phyloP scores from a whole-genome alignment of 2,329 filamentous ascomycete species.

The Lasiodiplodia theobromae region DNA sequence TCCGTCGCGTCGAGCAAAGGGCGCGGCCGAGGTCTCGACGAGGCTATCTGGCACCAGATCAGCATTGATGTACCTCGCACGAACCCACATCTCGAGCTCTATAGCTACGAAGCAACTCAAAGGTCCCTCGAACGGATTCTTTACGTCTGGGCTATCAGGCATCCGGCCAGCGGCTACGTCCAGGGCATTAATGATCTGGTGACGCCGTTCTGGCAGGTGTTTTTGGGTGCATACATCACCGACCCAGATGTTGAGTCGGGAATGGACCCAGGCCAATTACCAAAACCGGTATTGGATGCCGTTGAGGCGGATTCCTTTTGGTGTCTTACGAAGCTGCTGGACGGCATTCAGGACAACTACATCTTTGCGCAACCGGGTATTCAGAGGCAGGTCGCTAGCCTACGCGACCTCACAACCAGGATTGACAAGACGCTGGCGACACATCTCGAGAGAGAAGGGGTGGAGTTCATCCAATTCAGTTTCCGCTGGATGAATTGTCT shows the following conservation, averaged over 20 bases:
- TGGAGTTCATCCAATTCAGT: conserved; percentile 99
- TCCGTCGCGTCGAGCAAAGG: conserved; percentile 57
- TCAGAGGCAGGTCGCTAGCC: conserved; percentile 86
- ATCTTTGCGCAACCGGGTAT: conserved; percentile 98
- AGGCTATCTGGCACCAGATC: conserved; percentile 99
- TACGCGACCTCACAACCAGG: conserved; percentile 87
- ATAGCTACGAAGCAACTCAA: conserved; percentile 95
- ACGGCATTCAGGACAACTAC: conserved; percentile 99
- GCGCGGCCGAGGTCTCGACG: conserved; percentile 80
- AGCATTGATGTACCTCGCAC: conserved; percentile 97
- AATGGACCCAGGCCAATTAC: conserved; percentile 96
- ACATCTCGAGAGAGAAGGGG: conserved; percentile 87
- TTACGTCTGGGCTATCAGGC: conserved; percentile 96
- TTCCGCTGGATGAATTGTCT: conserved; percentile 99
- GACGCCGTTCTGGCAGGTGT: conserved; percentile 98
- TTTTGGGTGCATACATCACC: conserved; percentile 93
- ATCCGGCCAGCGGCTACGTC: conserved; percentile 96
- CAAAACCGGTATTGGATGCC: conserved; percentile 87
- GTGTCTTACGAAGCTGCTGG: conserved; percentile 97
- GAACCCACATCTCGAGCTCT: conserved; percentile 93
- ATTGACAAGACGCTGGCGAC: conserved; percentile 86
- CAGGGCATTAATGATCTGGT: conserved; percentile 99
- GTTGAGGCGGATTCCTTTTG: conserved; percentile 98
- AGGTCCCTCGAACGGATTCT: conserved; percentile 91
- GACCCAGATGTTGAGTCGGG: conserved; percentile 89